Base-by-base conservation (phyloP, 371 early-diverging fungal species). In the Mortierella sp. region DNA sequence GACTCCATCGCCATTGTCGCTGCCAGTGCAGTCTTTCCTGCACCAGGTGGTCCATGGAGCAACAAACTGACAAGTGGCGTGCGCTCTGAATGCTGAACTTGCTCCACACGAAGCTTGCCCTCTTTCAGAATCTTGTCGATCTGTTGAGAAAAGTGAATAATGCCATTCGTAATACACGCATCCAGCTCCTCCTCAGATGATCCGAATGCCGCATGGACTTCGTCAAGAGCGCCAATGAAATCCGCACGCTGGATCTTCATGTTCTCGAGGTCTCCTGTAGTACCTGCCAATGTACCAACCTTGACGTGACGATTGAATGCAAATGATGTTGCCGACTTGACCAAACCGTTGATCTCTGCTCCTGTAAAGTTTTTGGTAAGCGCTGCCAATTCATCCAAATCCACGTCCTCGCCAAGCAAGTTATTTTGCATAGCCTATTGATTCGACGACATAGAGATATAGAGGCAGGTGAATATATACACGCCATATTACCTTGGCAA, bases 311-410 rank as follows among this genome's bases (percentile, higher is more conserved):
- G 92, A 84, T 97, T 99, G 84, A 99, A 96, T 1, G 99, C 98
- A 89, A 96, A 99, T 0, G 99, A 99, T n/a, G 96, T 94, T 5
- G 99, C 99, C 60, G 97, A 96, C 78, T 98, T 98, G 16, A 99
- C 96, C 16, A 99, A 88, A 84, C 99, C 85, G 57, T 83, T 92
- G 70, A 99, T 98, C 85, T 99, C 99, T 48, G 99, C 99, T 84
- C 99, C 99, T 72, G 97, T 98, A 84, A 96, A 99, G 89, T 99
- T 99, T 87, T 97, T 98, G n/a, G 99, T 96, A 69, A 97, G 76
- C 1, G 88, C 87, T 0, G 99, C 97, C 64, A 99, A 85, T 84
- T 98, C 97, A 1, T 85, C 80, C 28, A 99, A 72, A 71, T 96
- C 92, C 19, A 99, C 99, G 86, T 97, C 96, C 0, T 74, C n/a